Conservation (phyloP, 1,139 yeast species). For the Geotrichum reessii region DNA sequence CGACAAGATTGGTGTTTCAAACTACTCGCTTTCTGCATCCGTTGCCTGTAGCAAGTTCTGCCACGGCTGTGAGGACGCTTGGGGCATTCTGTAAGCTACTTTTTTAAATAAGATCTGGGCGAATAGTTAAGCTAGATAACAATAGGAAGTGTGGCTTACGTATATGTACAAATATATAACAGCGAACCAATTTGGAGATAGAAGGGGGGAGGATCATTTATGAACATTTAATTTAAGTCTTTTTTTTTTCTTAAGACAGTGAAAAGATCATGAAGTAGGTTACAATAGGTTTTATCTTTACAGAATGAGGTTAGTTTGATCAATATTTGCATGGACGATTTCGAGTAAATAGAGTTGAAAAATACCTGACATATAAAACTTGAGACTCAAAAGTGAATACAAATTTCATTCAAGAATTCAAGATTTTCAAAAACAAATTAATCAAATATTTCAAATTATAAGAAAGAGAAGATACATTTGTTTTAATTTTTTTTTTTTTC, state of each 20-base stretch:
- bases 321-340: too few relatives aligned
- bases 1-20: slow-evolving; percentile 92
- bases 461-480: too few relatives aligned
- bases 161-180: background rate
- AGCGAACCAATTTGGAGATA: background rate
- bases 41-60: slow-evolving; percentile 98
- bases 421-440: too few relatives aligned
- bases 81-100: slow-evolving; percentile 59
- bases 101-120: background rate
- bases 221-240: background rate
- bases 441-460: too few relatives aligned
- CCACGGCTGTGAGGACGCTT: slow-evolving; percentile 97
- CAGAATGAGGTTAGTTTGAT: too few relatives aligned
- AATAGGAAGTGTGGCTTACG: background rate
- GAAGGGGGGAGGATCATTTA: background rate
- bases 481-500: too few relatives aligned
- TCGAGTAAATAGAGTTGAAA: too few relatives aligned
- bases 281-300: too few relatives aligned
- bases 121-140: background rate
- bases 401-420: too few relatives aligned
- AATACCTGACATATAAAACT: too few relatives aligned
- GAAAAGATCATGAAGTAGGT: too few relatives aligned
- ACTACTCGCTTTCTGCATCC: slow-evolving; percentile 92
- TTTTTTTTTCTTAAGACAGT: background rate
- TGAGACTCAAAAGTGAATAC: too few relatives aligned